These are phyloP conservation scores for Neofusicoccum sp. DNA, from an alignment of 2,329 filamentous ascomycete species.

Conservation along the genomic window DNA sequence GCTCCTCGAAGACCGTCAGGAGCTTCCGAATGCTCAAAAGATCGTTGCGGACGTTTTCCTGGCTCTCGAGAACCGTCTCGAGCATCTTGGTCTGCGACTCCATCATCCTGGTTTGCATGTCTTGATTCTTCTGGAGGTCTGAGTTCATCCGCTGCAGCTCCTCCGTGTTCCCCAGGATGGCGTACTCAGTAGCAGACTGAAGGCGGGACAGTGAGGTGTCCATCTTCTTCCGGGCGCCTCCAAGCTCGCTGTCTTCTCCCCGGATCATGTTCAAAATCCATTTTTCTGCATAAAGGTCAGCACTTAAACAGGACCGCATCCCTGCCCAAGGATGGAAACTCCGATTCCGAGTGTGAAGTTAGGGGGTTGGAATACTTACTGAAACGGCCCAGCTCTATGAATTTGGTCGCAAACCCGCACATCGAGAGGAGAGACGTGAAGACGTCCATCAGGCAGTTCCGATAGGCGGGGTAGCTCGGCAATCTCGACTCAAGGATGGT, in stretches of 20 bases:
- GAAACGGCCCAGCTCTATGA: slow-evolving; percentile 25
- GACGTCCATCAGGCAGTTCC: slow-evolving; percentile 38
- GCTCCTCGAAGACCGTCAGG: slow-evolving; percentile 4
- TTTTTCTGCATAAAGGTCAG: slow-evolving; percentile 24
- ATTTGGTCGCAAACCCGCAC: slow-evolving; percentile 36
- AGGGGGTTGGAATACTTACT: slow-evolving; percentile 31
- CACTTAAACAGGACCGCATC: slow-evolving; percentile 19
- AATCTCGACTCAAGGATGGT: slow-evolving; percentile 34
- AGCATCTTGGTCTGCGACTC: not conserved
- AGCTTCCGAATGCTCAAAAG: not conserved
- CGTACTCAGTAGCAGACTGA: slow-evolving; percentile 34
- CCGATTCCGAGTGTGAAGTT: slow-evolving; percentile 24
- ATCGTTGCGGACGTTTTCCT: not conserved
- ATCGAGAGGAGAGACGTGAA: slow-evolving; percentile 33
- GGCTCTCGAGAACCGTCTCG: not conserved
- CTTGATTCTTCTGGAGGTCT: not conserved
- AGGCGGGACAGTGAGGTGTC: slow-evolving; percentile 29
- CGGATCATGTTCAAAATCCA: slow-evolving; percentile 33
- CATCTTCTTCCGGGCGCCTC: slow-evolving; percentile 31
- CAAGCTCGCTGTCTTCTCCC: slow-evolving; percentile 34
- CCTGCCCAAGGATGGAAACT: slow-evolving; percentile 18
- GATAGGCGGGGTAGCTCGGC: slow-evolving; percentile 30
- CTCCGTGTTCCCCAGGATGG: slow-evolving; percentile 20
- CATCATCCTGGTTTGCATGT: not conserved
- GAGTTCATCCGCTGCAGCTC: not conserved